A percentile compares a stretch with the other conserved stretches of the same genome.
These are phyloP conservation scores for Malus sylvestris DNA, from an alignment of 306 rosid species.

Conservation along the genomic window DNA sequence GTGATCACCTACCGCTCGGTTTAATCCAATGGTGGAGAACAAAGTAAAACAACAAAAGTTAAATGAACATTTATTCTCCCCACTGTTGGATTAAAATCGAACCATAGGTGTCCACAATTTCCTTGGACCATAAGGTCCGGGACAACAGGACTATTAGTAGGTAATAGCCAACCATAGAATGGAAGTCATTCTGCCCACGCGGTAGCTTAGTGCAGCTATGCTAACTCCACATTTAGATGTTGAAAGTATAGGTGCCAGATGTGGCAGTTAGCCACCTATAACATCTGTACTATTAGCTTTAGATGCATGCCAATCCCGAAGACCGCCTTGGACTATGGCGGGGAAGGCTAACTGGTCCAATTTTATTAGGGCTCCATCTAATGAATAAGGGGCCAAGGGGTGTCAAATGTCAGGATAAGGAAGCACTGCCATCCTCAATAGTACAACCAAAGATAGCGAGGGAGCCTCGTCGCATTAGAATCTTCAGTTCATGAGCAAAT, in stretches of 20 bases:
- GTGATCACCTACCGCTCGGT: too few species aligned
- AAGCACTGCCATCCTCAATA: neutral
- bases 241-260: neutral
- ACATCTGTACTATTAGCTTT: neutral
- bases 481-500: neutral
- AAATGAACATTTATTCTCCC: too few species aligned
- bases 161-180: neutral
- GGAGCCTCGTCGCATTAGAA: neutral
- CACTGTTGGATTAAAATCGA: too few species aligned
- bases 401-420: neutral
- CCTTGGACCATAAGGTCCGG: too few species aligned
- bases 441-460: neutral
- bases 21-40: too few species aligned
- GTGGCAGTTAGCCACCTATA: neutral
- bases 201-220: too few species aligned
- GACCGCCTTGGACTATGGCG: neutral
- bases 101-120: too few species aligned
- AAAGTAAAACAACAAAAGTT: too few species aligned
- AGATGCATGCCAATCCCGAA: neutral
- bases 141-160: too few species aligned
- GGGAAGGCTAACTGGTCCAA: neutral
- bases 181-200: neutral
- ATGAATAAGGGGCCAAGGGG: neutral
- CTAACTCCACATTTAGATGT: neutral
- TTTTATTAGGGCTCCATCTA: neutral